Evolutionary conservation across 2,329 filamentous ascomycete species (phyloP).

Genomic region (Penicillium sp.): DNA sequence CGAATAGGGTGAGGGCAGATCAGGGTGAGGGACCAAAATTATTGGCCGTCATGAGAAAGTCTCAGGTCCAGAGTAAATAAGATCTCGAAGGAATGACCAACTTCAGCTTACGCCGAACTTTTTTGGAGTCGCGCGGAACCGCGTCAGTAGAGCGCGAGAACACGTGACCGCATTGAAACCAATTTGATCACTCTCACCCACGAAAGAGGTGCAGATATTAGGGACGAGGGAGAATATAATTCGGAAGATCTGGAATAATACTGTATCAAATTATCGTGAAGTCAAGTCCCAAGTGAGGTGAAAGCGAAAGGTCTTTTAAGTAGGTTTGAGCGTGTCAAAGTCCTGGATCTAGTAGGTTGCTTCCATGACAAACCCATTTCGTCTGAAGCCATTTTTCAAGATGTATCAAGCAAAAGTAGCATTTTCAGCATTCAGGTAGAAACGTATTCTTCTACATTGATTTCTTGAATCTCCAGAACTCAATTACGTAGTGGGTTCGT

Average conservation of each 20-base stretch:
- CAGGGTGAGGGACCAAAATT: neutral
- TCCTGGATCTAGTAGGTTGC: neutral
- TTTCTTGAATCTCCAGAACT: too few species aligned
- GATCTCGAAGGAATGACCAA: neutral
- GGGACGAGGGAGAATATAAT: too few species aligned
- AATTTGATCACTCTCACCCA: neutral
- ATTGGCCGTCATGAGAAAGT: neutral
- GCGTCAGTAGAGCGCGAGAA: slow-evolving; percentile 16
- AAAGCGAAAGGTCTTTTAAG: neutral
- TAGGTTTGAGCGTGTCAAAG: neutral
- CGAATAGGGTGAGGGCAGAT: slow-evolving; percentile 1
- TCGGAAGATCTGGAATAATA: too few species aligned
- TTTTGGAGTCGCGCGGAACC: slow-evolving; percentile 11
- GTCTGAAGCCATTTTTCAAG: too few species aligned
- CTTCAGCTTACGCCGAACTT: neutral
- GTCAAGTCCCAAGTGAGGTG: neutral
- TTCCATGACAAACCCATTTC: too few species aligned
- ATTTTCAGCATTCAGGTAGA: too few species aligned
- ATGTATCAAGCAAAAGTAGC: too few species aligned
- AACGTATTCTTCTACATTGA: too few species aligned
- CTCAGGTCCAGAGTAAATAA: neutral
- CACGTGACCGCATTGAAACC: slow-evolving; percentile 17
- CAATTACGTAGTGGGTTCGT: too few species aligned
- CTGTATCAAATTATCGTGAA: neutral
- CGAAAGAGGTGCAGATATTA: too few species aligned